Evolutionary conservation across 257 asterid genomes (phyloP).

Genomic region (Nicotiana attenuata): DNA sequence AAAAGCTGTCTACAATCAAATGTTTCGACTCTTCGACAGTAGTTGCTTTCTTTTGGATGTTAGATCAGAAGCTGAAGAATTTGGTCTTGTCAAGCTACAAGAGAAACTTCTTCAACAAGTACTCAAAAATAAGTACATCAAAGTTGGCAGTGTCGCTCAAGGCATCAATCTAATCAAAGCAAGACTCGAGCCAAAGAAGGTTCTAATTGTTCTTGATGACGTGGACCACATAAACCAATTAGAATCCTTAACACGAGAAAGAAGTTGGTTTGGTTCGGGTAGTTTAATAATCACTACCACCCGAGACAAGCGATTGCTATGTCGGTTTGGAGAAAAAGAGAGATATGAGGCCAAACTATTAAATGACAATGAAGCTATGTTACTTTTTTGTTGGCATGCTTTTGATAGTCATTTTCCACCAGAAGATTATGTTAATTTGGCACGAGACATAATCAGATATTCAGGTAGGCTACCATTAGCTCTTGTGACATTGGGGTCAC

Average conservation of each 20-base stretch:
- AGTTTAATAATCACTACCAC: constrained; percentile 11
- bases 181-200: not conserved
- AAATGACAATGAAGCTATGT: too few relatives aligned
- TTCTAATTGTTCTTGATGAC: not conserved
- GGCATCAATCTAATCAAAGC: not conserved
- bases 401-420: too few relatives aligned
- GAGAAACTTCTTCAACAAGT: not conserved
- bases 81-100: not conserved
- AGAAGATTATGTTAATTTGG: too few relatives aligned
- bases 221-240: not conserved
- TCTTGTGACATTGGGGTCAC: too few relatives aligned
- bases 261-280: constrained; percentile 12
- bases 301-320: not conserved
- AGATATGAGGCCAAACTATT: not conserved
- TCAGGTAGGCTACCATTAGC: too few relatives aligned
- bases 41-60: not conserved
- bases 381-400: too few relatives aligned
- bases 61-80: not conserved
- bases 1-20: not conserved
- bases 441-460: too few relatives aligned
- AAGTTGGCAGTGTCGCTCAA: not conserved
- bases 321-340: not conserved
- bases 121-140: not conserved
- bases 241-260: not conserved
- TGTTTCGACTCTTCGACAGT: not conserved